Base-by-base conservation (phyloP, 805 yeast genomes). In the Candida vaughaniae region DNA sequence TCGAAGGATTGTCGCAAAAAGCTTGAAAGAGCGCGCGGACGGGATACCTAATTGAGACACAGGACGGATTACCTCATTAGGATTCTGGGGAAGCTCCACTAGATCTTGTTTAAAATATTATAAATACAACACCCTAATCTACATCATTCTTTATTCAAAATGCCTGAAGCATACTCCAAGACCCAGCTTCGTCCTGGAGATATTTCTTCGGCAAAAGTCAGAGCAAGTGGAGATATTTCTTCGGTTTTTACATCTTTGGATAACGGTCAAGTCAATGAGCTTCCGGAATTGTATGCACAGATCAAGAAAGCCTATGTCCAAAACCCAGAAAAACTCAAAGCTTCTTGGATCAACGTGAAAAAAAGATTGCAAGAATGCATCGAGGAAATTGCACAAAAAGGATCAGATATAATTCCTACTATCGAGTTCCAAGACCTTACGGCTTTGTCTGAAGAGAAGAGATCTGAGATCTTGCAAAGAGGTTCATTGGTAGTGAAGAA, bases 191-290 rank as follows among this genome's bases (percentile, higher is more conserved):
- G 22, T 14, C 39, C 34, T 57, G 81, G 85, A 1, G 58, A 62
- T 1, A 80, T 83, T 2, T 75, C 75, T 2, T 78, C 78, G 53
- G 82, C 93, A 36, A 76, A 71, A 40, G 54, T 89, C 41, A 73
- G 95, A 55, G 43, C 46, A 16, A 75, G 69, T 12, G 58, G 69
- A n/a, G 62, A 65, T 3, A 57, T 35, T 14, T 35, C 39, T 25
- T 29, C 39, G 6, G 39, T 35, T 3, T 35, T 35, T 22, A 25
- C 30, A 15, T 23, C 39, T n/a, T 35, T 35, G 16, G 39, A 25
- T 5, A 17, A 29, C n/a, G 22, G 23, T 7, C 11, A 30, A 5
- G 3, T 18, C 5, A 7, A 17, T n/a, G 16, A 22, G 5, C 26
- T 35, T 9, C 16, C 39, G 6, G 27, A 28, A 15, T 9, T 17